Base-by-base conservation (phyloP, 352 stramenopile species). In the Lagenidium giganteum region DNA sequence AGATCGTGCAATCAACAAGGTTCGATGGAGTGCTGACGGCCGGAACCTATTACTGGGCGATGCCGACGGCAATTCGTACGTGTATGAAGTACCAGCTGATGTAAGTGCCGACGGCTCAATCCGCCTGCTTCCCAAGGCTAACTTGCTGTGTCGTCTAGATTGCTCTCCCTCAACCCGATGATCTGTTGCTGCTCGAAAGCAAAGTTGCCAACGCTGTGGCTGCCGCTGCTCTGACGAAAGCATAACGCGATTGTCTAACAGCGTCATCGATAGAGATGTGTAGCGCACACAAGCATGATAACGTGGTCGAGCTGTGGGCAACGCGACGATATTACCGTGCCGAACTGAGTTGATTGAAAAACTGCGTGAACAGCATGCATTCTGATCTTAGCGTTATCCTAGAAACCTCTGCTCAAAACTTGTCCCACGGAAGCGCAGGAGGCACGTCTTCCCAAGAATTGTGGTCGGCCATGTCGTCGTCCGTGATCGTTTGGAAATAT, bases 41-140 rank as follows among this genome's bases (percentile, higher is more conserved):
- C 83, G 71, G 42, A 81, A 56, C 28, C 51, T 91, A 37, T 69
- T 88, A 27, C 62, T 70, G 22, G 79, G 79, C 21, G 79, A 89
- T 50, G 73, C 76, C 7, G 60, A 70, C 3, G 79, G 79, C 38
- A 74, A 77, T 11, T 70, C 70, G 2, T 63, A 67, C 42, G 69
- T 87, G n/a, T 87, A 79, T 32, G 75, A 85, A 42, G 66, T 87
- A 1, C 75, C 75, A 1, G 61, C 70, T 2, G 67, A 85, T 56
- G 74, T 87, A 63, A 46, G 64, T 65, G 28, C 13, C 12, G 14
- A 13, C 18, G 6, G 50, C n/a, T n/a, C n/a, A n/a, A n/a, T n/a
- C n/a, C n/a, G n/a, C n/a, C n/a, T n/a, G n/a, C n/a, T n/a, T n/a
- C n/a, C n/a, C n/a, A n/a, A n/a, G n/a, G n/a, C n/a, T 39, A 3